Percentiles rank a stretch among this genome's conserved stretches.
Conservation (phyloP, 2,329 filamentous ascomycete genomes). For the Colletotrichum scovillei region DNA sequence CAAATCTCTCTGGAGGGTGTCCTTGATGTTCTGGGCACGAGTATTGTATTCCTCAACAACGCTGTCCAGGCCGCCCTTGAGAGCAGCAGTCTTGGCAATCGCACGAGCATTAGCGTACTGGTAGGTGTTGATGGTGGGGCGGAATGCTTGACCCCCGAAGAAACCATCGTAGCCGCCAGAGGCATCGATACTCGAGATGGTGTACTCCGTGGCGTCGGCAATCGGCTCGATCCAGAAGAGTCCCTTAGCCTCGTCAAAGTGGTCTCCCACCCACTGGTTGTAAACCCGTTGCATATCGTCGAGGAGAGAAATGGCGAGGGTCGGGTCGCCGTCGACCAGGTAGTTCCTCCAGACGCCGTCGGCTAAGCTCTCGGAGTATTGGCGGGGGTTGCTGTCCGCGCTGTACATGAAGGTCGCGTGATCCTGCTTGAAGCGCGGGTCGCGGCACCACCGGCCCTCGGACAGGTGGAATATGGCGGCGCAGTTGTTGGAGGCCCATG, state of each 20-base stretch:
- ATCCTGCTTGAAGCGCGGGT: conserved; percentile 51
- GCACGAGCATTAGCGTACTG: conserved; percentile 55
- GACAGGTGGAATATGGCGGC: conserved; percentile 52
- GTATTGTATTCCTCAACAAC: conserved; percentile 42
- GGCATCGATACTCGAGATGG: conserved; percentile 41
- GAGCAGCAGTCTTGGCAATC: conserved; percentile 49
- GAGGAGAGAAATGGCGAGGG: conserved; percentile 51
- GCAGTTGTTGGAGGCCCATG: conserved; percentile 31
- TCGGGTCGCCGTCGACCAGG: conserved; percentile 50
- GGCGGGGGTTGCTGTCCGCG: conserved; percentile 36
- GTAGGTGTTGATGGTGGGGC: conserved; percentile 56
- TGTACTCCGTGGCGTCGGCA: conserved; percentile 56
- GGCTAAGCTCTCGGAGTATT: conserved; percentile 30
- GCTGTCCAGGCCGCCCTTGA: conserved; percentile 47
- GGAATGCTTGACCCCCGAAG: conserved; percentile 52
- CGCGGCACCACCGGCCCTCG: conserved; percentile 53
- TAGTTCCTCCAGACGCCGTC: conserved; percentile 38
- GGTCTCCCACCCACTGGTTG: conserved; percentile 49
- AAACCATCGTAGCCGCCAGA: conserved; percentile 42
- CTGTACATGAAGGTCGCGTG: conserved; percentile 39
- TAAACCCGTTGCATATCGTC: conserved; percentile 52
- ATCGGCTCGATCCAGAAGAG: conserved; percentile 56
- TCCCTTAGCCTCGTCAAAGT: conserved; percentile 47
- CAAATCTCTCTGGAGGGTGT: conserved; percentile 47
- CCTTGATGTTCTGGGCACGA: conserved; percentile 47